Evolutionary conservation across 192 early-diverging fungal species (phyloP).

Genomic region (Umbelopsis isabellina): DNA sequence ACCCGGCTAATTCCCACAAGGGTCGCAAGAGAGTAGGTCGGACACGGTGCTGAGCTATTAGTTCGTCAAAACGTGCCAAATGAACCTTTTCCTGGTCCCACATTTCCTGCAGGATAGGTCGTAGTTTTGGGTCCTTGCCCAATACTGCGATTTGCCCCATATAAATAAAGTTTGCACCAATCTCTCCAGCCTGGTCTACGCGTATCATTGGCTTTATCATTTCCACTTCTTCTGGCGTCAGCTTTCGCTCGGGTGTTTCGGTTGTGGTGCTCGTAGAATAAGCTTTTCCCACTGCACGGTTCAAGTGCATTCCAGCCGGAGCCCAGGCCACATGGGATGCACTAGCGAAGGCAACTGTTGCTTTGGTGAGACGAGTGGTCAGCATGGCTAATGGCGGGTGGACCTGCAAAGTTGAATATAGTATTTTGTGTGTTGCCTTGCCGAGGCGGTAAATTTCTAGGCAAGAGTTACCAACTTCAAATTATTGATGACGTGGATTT

Average conservation of each 20-base stretch:
- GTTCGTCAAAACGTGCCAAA: constrained; percentile 75
- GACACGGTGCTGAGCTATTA: constrained; percentile 75
- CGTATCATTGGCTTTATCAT: constrained; percentile 81
- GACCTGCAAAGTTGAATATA: background rate
- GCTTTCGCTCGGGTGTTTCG: constrained; percentile 11
- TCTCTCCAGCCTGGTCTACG: constrained; percentile 97
- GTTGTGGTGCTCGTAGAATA: constrained; percentile 1
- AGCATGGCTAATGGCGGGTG: background rate
- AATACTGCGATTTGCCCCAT: constrained; percentile 89
- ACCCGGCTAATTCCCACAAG: constrained; percentile 86
- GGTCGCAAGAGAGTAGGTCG: constrained; percentile 87
- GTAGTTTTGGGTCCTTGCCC: constrained; percentile 65
- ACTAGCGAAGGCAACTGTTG: background rate
- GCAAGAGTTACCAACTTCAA: no score
- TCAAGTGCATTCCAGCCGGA: background rate
- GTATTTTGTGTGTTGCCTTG: no score
- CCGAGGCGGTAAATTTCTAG: no score
- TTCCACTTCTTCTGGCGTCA: constrained; percentile 57
- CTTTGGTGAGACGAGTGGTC: background rate
- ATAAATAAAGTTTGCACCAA: constrained; percentile 96
- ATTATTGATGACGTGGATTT: constrained; percentile 15
- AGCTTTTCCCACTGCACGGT: background rate
- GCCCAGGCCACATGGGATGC: background rate
- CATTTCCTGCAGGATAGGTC: constrained; percentile 87
- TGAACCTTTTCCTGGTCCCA: constrained; percentile 93